These are phyloP conservation scores for Rhodotorula paludigena DNA, from an alignment of 768 basidiomycete species.

Conservation along the genomic window DNA sequence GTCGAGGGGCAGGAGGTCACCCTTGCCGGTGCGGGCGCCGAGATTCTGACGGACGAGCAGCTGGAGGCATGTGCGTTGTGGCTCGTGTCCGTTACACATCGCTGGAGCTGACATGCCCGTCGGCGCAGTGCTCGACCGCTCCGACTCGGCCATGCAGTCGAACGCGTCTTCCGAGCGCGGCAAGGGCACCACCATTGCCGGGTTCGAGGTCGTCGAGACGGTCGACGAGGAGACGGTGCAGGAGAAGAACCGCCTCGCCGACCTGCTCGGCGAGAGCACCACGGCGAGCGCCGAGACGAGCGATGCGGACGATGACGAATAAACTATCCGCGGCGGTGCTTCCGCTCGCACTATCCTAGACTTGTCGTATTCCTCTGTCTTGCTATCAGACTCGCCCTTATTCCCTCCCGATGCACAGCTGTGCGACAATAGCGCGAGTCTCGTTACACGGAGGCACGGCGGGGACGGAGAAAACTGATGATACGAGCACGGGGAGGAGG, in stretches of 20 bases:
- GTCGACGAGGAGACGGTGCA: slow-evolving; percentile 18
- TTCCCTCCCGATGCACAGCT: too few species aligned
- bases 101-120: not conserved
- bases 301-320: too few species aligned
- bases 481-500: too few species aligned
- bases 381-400: too few species aligned
- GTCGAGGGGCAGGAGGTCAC: slow-evolving; percentile 87
- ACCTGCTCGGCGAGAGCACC: slow-evolving; percentile 16
- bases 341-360: too few species aligned
- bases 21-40: slow-evolving; percentile 68
- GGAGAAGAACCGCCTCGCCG: slow-evolving; percentile 1
- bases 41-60: slow-evolving; percentile 75
- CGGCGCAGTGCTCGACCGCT: slow-evolving; percentile 33
- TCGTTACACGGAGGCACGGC: too few species aligned
- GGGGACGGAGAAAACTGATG: too few species aligned
- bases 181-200: not conserved
- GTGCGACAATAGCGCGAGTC: too few species aligned
- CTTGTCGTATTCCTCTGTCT: too few species aligned
- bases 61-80: slow-evolving; percentile 62
- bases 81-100: not conserved
- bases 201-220: slow-evolving; percentile 33
- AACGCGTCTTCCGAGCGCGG: slow-evolving; percentile 4
- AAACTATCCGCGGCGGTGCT: too few species aligned
- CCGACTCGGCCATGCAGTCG: slow-evolving; percentile 36
- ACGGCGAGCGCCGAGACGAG: too few species aligned